Percentiles rank a stretch among this genome's conserved stretches.
phyloP scores from a whole-genome alignment of 1,284 basidiomycete species.

The Naganishia liquefaciens region DNA sequence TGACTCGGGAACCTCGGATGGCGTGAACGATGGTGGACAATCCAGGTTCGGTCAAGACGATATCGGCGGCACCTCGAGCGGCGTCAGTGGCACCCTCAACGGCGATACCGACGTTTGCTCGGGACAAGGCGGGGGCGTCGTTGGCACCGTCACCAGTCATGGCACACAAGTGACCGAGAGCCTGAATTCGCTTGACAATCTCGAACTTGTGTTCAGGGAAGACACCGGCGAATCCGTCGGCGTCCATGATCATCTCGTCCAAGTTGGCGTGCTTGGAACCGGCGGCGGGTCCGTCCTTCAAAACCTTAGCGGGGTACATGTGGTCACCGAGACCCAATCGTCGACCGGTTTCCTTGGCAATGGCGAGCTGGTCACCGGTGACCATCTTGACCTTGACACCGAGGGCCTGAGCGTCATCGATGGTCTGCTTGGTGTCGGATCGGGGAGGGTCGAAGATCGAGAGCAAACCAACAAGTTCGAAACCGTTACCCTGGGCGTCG shows the following conservation, averaged over 20 bases:
- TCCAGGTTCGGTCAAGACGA: conserved; percentile 92
- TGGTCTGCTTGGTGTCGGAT: conserved; percentile 98
- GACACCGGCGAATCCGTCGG: conserved; percentile 78
- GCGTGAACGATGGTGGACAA: conserved; percentile 95
- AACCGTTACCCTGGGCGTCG: conserved; percentile 73
- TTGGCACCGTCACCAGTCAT: conserved; percentile 98
- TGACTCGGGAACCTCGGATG: conserved; percentile 90
- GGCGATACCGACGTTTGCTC: conserved; percentile 95
- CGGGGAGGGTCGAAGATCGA: conserved; percentile 98
- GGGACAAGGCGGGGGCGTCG: conserved; percentile 88
- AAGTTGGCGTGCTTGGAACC: conserved; percentile 73
- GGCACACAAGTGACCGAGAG: conserved; percentile 80
- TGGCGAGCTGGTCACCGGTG: conserved; percentile 98
- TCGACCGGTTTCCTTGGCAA: conserved; percentile 98
- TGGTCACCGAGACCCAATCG: conserved; percentile 94
- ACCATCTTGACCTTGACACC: conserved; percentile 99
- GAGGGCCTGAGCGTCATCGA: conserved; percentile 91
- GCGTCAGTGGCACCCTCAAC: conserved; percentile 96
- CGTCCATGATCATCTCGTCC: conserved; percentile 81
- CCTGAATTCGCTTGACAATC: conserved; percentile 90
- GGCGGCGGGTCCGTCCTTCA: conserved; percentile 85
- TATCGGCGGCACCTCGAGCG: conserved; percentile 91
- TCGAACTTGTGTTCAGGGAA: conserved; percentile 96
- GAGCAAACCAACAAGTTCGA: conserved; percentile 94
- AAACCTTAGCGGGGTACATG: conserved; percentile 94